Conservation (phyloP, 805 yeast genomes). For the Cyberlindnera xishuangbannaensis region DNA sequence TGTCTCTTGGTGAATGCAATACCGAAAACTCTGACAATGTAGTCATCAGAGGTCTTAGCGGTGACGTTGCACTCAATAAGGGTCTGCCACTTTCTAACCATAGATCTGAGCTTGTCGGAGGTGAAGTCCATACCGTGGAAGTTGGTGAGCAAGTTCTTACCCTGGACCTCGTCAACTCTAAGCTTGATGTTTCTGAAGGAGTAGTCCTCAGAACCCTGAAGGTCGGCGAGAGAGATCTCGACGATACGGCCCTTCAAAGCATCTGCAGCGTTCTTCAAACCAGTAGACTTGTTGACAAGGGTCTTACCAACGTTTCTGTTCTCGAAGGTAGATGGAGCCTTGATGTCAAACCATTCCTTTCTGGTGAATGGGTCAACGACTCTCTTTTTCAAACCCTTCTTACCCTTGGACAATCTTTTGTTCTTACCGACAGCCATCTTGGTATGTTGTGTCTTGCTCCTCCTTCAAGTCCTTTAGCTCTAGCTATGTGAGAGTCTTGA, state of each 20-base stretch:
- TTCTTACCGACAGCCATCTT: constrained; percentile 74
- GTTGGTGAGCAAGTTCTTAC: constrained; percentile 97
- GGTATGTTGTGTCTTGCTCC: constrained; percentile 13
- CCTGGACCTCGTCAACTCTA: constrained; percentile 99
- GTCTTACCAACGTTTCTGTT: constrained; percentile 99
- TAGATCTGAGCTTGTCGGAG: constrained; percentile 93
- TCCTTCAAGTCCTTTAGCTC: neutral
- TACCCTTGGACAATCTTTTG: constrained; percentile 79
- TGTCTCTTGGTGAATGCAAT: constrained; percentile 98
- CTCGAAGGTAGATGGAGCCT: constrained; percentile 98
- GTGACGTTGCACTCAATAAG: constrained; percentile 97
- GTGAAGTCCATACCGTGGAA: constrained; percentile 99
- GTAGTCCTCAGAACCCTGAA: constrained; percentile 98
- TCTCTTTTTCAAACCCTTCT: constrained; percentile 99
- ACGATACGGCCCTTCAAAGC: constrained; percentile 97
- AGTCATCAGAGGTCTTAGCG: constrained; percentile 96
- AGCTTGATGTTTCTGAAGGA: constrained; percentile 95
- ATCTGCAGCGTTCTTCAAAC: constrained; percentile 96
- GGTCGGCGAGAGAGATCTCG: constrained; percentile 93
- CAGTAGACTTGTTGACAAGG: constrained; percentile 95
- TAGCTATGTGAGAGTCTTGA: constrained; percentile 12
- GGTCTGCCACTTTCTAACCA: constrained; percentile 99
- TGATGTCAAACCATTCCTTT: constrained; percentile 98
- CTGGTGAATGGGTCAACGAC: constrained; percentile 99
- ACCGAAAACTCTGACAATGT: constrained; percentile 92